Evolutionary conservation across 129 eudicot species (phyloP), one percentile per base, ranked within the genome.

Genomic region (Rutidosis leptorrhynchoides): DNA sequence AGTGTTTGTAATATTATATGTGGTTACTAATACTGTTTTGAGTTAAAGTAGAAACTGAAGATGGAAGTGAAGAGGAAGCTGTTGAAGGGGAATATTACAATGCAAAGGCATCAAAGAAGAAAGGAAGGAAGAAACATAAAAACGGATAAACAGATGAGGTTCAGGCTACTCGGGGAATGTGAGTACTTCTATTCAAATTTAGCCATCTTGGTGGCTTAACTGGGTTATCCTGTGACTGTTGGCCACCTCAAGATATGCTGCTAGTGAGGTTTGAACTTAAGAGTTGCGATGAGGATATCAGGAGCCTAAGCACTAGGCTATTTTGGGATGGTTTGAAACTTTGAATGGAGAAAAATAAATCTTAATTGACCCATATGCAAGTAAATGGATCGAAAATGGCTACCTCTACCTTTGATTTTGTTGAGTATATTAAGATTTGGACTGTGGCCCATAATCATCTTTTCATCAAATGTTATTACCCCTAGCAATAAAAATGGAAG

Each of bases 61-160:
- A 85, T 74, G 98, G 78, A 70, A 93, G 89, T 75, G 98, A 86
- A 33, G 95, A 88, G 58, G 98, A 93, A 74, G 92, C 60, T 40
- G 87, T 58, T 69, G 97, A 68, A 68, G 95, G 74, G 43, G 95
- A 82, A 29, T 58, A 83, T 57, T 57, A 77, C 63, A 67, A 75
- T 58, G 91, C 83, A 52, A 83, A 68, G 68, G 74, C 79, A 25
- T 79, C 87, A 69, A 88, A 80, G 85, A 93, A 88, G 72, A 93
- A 80, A 75, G 98, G 92, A 68, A 88, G 88, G 86, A 93, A 84
- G 77, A 78, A 89, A 33, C n/a, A 40, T 40, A 40, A 12, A 11
- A n/a, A n/a, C n/a, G n/a, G n/a, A n/a, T n/a, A n/a, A n/a, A n/a
- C n/a, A n/a, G n/a, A n/a, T n/a, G n/a, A n/a, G n/a, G n/a, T n/a